Percentiles rank a stretch among this genome's conserved stretches.
Conservation (phyloP, 441 rosid genomes). For the Populus tomentosa region DNA sequence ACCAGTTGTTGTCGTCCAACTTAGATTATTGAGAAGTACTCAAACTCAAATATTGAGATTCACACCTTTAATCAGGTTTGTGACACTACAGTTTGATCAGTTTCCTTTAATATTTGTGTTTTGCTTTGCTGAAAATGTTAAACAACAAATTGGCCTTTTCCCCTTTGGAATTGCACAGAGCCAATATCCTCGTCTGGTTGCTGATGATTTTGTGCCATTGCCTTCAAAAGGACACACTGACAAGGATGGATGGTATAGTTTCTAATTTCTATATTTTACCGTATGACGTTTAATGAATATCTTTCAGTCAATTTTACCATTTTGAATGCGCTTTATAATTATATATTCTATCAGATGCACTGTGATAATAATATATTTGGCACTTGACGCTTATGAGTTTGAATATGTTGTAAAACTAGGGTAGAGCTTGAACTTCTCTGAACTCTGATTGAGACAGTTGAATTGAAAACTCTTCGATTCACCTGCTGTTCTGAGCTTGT, state of each 20-base stretch:
- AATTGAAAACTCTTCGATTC: not conserved
- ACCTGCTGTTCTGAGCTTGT: not conserved
- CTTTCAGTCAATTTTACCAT: not conserved
- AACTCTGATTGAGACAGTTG: not conserved
- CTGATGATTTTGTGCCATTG: slow-evolving; percentile 55
- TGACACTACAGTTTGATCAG: slow-evolving; percentile 1
- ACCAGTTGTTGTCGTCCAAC: slow-evolving; percentile 8
- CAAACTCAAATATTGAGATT: slow-evolving; percentile 43
- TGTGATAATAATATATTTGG: not conserved
- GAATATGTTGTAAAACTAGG: not conserved
- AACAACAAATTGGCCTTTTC: not conserved
- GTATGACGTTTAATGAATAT: not conserved
- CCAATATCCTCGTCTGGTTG: slow-evolving; percentile 90
- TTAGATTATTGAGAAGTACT: slow-evolving; percentile 57
- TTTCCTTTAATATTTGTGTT: not conserved
- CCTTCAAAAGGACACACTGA: slow-evolving; percentile 50
- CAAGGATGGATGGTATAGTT: slow-evolving; percentile 45
- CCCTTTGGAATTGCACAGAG: slow-evolving; percentile 49
- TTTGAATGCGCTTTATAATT: not conserved
- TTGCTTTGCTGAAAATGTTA: not conserved
- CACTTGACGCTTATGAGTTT: not conserved
- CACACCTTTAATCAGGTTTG: slow-evolving; percentile 53
- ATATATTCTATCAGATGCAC: not conserved
- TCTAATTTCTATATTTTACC: not conserved
- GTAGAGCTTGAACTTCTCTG: not conserved